Evolutionary conservation across 2,329 filamentous ascomycete species (phyloP).

Genomic region (Fusarium sp.): DNA sequence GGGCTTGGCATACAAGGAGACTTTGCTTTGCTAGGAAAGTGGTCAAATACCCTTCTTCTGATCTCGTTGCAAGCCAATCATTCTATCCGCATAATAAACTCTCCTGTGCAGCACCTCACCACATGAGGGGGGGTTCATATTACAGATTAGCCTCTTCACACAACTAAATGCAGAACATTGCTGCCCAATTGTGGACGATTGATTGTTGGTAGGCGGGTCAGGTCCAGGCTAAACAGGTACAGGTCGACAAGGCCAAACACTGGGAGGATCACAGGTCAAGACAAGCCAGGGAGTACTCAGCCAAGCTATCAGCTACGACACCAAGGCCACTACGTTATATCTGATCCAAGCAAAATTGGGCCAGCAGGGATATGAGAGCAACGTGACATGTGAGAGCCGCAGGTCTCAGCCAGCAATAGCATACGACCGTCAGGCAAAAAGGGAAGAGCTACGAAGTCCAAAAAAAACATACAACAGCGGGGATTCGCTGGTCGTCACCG

Average conservation of each 20-base stretch:
- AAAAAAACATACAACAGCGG: background rate
- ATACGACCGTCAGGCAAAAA: background rate
- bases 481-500: background rate
- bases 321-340: background rate
- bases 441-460: background rate
- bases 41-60: background rate
- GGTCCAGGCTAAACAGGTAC: background rate
- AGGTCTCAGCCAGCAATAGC: background rate
- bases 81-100: background rate
- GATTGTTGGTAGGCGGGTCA: background rate
- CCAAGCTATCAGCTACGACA: background rate
- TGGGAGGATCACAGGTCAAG: background rate
- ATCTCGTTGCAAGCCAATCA: background rate
- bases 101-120: background rate
- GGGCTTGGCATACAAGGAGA: background rate
- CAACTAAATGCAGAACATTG: background rate
- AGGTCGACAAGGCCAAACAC: background rate
- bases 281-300: too few species aligned
- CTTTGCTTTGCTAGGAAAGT: background rate
- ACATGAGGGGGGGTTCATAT: background rate
- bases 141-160: background rate
- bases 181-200: background rate
- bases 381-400: fast-evolving
- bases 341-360: fast-evolving
- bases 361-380: background rate